Conservation (phyloP, 1,284 basidiomycete species). For the Macrocybe sp. region DNA sequence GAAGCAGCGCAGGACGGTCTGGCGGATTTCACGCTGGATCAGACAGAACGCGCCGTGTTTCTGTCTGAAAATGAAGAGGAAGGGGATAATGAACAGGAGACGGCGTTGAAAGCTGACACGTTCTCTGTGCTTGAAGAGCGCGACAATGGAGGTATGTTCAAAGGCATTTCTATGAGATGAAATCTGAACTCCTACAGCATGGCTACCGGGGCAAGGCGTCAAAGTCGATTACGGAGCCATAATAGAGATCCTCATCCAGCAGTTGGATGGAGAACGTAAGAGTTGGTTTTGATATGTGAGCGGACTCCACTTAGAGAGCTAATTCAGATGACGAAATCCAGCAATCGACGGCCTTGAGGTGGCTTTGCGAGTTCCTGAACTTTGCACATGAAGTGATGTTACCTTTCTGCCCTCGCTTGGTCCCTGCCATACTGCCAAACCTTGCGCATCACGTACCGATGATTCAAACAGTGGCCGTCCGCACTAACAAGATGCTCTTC, state of each 20-base stretch:
- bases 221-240: constrained; percentile 89
- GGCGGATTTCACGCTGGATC: constrained; percentile 43
- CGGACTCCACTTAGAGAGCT: constrained; percentile 4
- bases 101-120: constrained; percentile 36
- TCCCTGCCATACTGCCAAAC: constrained; percentile 90
- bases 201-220: constrained; percentile 93
- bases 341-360: constrained; percentile 83
- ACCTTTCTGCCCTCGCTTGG: constrained; percentile 89
- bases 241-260: constrained; percentile 91
- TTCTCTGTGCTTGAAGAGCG: constrained; percentile 49
- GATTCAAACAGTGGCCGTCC: constrained; percentile 84
- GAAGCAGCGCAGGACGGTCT: constrained; percentile 42
- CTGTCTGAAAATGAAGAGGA: constrained; percentile 50
- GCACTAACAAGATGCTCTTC: constrained; percentile 84
- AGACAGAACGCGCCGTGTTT: constrained; percentile 43
- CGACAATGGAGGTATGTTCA: constrained; percentile 56
- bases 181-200: constrained; percentile 43
- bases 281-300: constrained; percentile 11
- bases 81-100: constrained; percentile 38
- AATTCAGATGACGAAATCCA: constrained; percentile 81
- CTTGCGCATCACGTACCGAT: constrained; percentile 88
- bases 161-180: constrained; percentile 2
- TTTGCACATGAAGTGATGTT: constrained; percentile 92
- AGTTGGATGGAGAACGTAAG: constrained; percentile 83
- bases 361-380: constrained; percentile 89